A percentile compares a stretch with the other conserved stretches of the same genome.
Evolutionary conservation across 164 flowering plant species (phyloP).

Genomic region (Annona cherimola): DNA sequence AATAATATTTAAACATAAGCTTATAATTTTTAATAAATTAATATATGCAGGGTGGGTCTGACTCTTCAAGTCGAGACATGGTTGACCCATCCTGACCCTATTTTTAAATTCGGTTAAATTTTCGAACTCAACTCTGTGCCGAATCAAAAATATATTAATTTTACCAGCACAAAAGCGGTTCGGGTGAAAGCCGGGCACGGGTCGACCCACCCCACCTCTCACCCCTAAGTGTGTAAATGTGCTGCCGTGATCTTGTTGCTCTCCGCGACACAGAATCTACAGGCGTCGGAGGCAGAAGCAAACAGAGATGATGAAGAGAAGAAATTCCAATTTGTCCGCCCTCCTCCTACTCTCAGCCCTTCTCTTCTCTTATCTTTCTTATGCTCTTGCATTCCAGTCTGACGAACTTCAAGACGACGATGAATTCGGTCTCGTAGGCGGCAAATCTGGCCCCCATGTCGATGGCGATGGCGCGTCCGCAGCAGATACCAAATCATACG

Average conservation of each 20-base stretch:
- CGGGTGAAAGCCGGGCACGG: too few relatives aligned
- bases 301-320: neutral
- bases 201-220: too few relatives aligned
- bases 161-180: too few relatives aligned
- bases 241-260: neutral
- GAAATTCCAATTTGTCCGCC: too few relatives aligned
- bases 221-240: neutral
- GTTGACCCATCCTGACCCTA: too few relatives aligned
- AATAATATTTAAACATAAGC: too few relatives aligned
- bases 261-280: neutral
- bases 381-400: conserved; percentile 55
- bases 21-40: too few relatives aligned
- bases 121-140: too few relatives aligned
- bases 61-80: too few relatives aligned
- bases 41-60: too few relatives aligned
- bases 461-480: conserved; percentile 18
- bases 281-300: neutral
- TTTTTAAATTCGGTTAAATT: too few relatives aligned
- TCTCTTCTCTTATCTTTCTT: conserved; percentile 11
- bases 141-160: too few relatives aligned
- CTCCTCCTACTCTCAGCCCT: conserved; percentile 8
- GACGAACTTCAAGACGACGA: conserved; percentile 90
- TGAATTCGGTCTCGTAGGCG: conserved; percentile 64
- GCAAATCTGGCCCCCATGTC: conserved; percentile 18
- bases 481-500: conserved; percentile 8